phyloP scores from a whole-genome alignment of 441 rosid species.

The Dalechampia spathulata region DNA sequence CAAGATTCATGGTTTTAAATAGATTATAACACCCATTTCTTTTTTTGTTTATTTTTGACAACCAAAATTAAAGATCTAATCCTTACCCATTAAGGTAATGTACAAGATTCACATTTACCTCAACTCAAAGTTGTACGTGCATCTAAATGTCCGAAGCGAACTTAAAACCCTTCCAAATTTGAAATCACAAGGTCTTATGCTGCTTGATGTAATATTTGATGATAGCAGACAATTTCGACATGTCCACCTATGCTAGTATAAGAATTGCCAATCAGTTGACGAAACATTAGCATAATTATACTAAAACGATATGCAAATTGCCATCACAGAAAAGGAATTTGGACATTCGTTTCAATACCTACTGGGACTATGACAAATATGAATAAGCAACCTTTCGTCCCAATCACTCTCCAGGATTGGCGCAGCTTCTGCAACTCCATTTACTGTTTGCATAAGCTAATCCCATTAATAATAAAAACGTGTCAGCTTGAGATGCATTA shows the following conservation, averaged over 20 bases:
- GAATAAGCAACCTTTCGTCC: slow-evolving; percentile 65
- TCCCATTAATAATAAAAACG: neutral
- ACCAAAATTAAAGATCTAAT: no score
- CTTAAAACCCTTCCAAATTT: slow-evolving; percentile 70
- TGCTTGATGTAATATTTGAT: slow-evolving; percentile 66
- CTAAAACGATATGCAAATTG: neutral
- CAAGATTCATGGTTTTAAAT: no score
- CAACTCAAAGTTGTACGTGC: slow-evolving; percentile 66
- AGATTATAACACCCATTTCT: no score
- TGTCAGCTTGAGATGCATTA: slow-evolving; percentile 1
- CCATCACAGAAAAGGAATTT: no score
- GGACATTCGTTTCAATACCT: slow-evolving; percentile 32
- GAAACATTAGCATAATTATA: neutral
- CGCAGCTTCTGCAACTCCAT: slow-evolving; percentile 61
- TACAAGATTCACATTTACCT: slow-evolving; percentile 34
- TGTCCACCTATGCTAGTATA: slow-evolving; percentile 56
- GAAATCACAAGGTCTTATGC: slow-evolving; percentile 80
- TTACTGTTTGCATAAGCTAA: slow-evolving; percentile 49
- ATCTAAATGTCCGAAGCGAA: slow-evolving; percentile 61
- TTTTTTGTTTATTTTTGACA: no score
- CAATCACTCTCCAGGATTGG: slow-evolving; percentile 34
- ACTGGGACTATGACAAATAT: slow-evolving; percentile 80
- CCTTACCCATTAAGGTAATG: no score
- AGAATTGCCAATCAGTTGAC: slow-evolving; percentile 3
- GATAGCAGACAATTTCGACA: slow-evolving; percentile 60